Evolutionary conservation across 2,329 filamentous ascomycete species (phyloP).

Genomic region (Pestalotiopsis sp.): DNA sequence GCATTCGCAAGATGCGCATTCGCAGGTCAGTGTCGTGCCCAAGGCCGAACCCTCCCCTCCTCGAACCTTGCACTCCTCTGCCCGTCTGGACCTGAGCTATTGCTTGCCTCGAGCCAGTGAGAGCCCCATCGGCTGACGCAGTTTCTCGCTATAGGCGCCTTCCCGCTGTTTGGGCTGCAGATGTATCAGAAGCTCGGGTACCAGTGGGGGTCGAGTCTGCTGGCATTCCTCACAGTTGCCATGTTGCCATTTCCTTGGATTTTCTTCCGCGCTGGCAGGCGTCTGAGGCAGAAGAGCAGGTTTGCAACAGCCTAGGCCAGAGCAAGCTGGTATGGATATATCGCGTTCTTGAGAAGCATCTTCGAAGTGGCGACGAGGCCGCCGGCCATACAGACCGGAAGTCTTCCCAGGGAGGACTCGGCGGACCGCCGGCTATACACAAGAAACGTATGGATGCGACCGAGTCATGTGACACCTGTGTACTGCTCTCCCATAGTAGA

Average conservation of each 20-base stretch:
- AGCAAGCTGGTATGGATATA: neutral
- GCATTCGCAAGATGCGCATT: conserved; percentile 77
- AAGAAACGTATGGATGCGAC: no score
- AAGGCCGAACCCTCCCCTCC: neutral
- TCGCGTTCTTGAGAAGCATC: neutral
- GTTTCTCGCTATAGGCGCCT: conserved; percentile 55
- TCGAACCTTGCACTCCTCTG: neutral
- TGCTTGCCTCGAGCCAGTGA: no score
- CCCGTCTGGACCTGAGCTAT: no score
- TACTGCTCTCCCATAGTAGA: no score
- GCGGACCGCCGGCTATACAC: no score
- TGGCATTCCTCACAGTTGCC: conserved; percentile 60
- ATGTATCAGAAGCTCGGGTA: conserved; percentile 71
- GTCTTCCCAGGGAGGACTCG: no score
- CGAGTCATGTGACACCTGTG: no score
- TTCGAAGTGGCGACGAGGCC: no score
- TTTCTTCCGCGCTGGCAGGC: conserved; percentile 62
- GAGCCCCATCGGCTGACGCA: neutral
- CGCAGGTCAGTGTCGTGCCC: conserved; percentile 51
- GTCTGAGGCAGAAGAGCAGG: conserved; percentile 53
- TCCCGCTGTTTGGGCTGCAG: conserved; percentile 73
- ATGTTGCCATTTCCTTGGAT: conserved; percentile 67
- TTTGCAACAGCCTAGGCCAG: conserved; percentile 38
- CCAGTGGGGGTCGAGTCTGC: conserved; percentile 65
- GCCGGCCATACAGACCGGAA: no score